These are phyloP conservation scores for Primulina eburnea DNA, from an alignment of 257 asterid species.

Conservation along the genomic window DNA sequence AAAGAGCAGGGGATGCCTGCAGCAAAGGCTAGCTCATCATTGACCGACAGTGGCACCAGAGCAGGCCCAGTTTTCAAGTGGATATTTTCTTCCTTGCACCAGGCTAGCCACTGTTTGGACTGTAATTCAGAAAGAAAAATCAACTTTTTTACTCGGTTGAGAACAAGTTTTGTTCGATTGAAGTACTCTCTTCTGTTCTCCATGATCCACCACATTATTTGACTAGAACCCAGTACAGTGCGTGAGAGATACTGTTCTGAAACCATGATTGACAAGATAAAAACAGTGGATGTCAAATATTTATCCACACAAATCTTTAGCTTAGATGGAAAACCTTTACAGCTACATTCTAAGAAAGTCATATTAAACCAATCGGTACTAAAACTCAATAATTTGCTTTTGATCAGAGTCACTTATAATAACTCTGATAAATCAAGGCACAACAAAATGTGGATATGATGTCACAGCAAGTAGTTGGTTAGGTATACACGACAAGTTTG, in stretches of 20 bases:
- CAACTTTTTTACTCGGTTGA: constrained; percentile 74
- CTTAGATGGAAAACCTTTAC: not conserved
- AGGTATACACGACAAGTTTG: not conserved
- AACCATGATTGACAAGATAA: constrained; percentile 14
- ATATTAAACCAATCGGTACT: not conserved
- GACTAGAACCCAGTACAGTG: constrained; percentile 84
- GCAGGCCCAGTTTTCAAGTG: constrained; percentile 67
- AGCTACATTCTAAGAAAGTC: not conserved
- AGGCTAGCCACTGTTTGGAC: constrained; percentile 80
- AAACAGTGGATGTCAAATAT: constrained; percentile 11
- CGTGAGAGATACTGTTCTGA: constrained; percentile 84
- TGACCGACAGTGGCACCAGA: constrained; percentile 81
- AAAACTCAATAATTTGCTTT: not conserved
- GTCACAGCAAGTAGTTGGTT: not conserved
- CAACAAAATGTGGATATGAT: not conserved
- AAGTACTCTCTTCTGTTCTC: constrained; percentile 93
- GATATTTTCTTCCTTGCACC: constrained; percentile 92
- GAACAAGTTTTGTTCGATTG: constrained; percentile 72
- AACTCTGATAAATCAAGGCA: not conserved
- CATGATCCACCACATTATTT: constrained; percentile 99
- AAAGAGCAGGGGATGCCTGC: constrained; percentile 81
- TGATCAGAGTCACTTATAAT: not conserved
- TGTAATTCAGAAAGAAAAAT: constrained; percentile 82
- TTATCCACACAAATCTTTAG: constrained; percentile 2
- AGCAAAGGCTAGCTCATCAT: constrained; percentile 89